Evolutionary conservation across 805 yeast genomes (phyloP).

Genomic region (Aciculoconidium aculeatum): DNA sequence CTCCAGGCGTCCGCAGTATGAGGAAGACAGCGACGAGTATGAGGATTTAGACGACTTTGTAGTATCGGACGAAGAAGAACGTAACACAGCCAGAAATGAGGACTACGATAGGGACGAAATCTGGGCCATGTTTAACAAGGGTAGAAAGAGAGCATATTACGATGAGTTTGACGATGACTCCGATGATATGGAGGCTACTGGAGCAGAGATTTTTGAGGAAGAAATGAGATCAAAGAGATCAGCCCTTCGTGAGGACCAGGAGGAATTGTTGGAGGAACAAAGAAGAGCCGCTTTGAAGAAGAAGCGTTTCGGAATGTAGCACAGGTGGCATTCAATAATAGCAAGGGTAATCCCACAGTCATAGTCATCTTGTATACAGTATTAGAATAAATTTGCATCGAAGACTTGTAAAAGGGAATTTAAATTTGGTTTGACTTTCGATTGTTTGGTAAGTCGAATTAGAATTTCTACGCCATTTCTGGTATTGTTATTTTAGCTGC

Average conservation of each 20-base stretch:
- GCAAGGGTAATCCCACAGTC: too few species aligned
- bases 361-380: too few species aligned
- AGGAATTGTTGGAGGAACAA: slow-evolving; percentile 60
- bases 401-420: too few species aligned
- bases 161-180: slow-evolving; percentile 41
- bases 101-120: slow-evolving; percentile 82
- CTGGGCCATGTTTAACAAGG: slow-evolving; percentile 77
- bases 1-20: slow-evolving; percentile 1
- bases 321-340: too few species aligned
- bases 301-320: slow-evolving; percentile 5
- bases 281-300: slow-evolving; percentile 24
- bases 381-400: too few species aligned
- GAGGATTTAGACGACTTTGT: slow-evolving; percentile 50
- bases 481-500: too few species aligned
- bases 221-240: slow-evolving; percentile 62
- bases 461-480: too few species aligned
- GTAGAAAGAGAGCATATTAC: slow-evolving; percentile 45
- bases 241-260: slow-evolving; percentile 72
- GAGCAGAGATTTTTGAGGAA: slow-evolving; percentile 80
- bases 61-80: slow-evolving; percentile 36
- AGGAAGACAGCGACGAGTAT: slow-evolving; percentile 3
- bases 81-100: slow-evolving; percentile 17
- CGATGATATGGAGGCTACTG: slow-evolving; percentile 92
- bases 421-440: too few species aligned
- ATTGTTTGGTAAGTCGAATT: too few species aligned